Evolutionary conservation across 1,284 basidiomycete genomes (phyloP), one percentile per base, ranked within the genome.

Genomic region (Mycosarcoma maydis): DNA sequence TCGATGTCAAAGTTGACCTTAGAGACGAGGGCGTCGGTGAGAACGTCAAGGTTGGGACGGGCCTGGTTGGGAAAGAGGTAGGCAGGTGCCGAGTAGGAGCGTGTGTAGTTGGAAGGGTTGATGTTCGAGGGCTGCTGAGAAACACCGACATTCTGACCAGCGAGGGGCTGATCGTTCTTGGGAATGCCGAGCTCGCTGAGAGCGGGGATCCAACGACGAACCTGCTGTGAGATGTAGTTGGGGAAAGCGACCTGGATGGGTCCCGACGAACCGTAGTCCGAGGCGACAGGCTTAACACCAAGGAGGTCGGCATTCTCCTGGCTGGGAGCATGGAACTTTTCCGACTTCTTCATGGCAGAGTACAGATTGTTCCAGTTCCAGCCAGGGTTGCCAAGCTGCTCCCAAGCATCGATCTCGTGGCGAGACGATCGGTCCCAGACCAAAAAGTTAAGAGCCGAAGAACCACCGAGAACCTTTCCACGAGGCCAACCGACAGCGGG

Each of bases 351-450:
- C 73, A 84, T 82, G 72, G 82, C 83, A 4, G 74, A 66, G 42
- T 81, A 76, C 36, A 84, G 67, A 43, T 67, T 80, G 32, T 80
- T 58, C 73, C 80, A 83, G 71, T 80, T 83, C 80, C 82, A 83
- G 1, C 72, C 73, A 13, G 61, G 58, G 41, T 59, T 60, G 34
- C 70, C 70, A 27, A 79, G 65, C 57, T 73, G 58, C 54, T 75
- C 68, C 76, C 76, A 77, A 9, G 73, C 73, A 52, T 80, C 69
- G 49, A 79, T 80, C 55, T 83, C 82, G 29, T 65, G 56, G 34
- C 72, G 64, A 20, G 74, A 64, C 2, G 75, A 78, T 6, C 81
- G 73, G 51, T 82, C 81, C 68, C 78, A 82, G 13, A 78, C 80
- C 69, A 81, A 75, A 62, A 82, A 82, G 72, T 82, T 82, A 47